Evolutionary conservation across 257 asterid species (phyloP), one percentile per base, ranked within the genome.

Genomic region (Nicotiana knightiana): DNA sequence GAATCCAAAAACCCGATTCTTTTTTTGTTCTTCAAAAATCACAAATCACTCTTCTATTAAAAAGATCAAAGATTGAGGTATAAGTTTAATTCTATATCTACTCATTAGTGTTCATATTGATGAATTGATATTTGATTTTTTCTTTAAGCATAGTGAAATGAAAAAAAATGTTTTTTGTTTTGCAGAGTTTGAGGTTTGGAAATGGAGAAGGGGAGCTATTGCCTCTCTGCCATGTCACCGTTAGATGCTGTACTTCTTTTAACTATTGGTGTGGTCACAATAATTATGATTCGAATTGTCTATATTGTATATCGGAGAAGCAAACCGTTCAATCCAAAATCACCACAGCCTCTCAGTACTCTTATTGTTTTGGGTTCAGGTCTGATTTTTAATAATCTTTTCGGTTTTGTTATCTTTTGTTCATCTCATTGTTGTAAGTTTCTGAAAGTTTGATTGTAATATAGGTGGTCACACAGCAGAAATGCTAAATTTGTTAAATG

Each of bases 381-480:
- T 93, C 58, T 24, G 16, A 39, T 1, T 71, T 43, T 32, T 32
- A 0, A 32, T 32, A 3, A 16, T 66, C 10, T 9, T 65, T 58
- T 58, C 37, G 63, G 13, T 67, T 51, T 73, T 66, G 30, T 70
- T 80, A 51, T 6, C 17, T 13, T 63, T 10, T 17, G 3, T 67
- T 59, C 18, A 1, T 83, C 35, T 75, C 15, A 82, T 90, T 51
- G 62, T 58, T 46, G 37, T 26, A 28, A 33, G 28, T 43, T 46
- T 51, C n/a, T 3, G 99, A 95, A 30, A 37, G 3, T 48, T 55
- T 79, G 77, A 81, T 77, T 86, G 1, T 65, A 35, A 62, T 86
- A 64, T 80, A 95, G 99, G 99, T 64, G 99, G 99, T 46, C 99
- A 96, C 89, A 96, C 98, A 9, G 98, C 99, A 1, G 99, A 96